These are phyloP conservation scores for Galerina sulciceps DNA, from an alignment of 768 basidiomycete species.

Conservation along the genomic window DNA sequence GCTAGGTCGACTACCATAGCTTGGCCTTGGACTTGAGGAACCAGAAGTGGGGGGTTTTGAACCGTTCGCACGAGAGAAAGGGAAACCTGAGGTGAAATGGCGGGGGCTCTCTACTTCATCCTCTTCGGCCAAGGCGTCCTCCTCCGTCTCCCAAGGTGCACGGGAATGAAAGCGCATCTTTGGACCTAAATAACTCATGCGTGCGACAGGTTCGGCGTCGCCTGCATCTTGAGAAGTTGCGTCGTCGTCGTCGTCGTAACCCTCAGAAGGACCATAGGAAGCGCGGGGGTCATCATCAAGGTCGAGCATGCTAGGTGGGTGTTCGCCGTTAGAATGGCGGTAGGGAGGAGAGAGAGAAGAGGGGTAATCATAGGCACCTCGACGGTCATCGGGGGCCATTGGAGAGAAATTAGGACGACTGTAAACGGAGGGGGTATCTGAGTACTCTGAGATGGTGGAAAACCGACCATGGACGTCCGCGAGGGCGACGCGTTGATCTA, in stretches of 20 bases:
- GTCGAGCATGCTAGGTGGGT: slow-evolving; percentile 57
- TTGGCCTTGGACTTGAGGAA: slow-evolving; percentile 48
- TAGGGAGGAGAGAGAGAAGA: slow-evolving; percentile 26
- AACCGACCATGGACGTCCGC: slow-evolving; percentile 53
- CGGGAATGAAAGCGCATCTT: slow-evolving; percentile 83
- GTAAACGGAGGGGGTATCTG: slow-evolving; percentile 75
- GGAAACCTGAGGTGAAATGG: slow-evolving; percentile 28
- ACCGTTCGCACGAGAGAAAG: slow-evolving; percentile 22
- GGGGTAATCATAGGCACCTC: slow-evolving; percentile 27
- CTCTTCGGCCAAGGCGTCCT: slow-evolving; percentile 46
- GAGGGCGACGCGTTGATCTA: slow-evolving; percentile 57
- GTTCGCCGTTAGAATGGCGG: slow-evolving; percentile 35
- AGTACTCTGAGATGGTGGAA: slow-evolving; percentile 59
- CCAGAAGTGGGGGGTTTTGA: slow-evolving; percentile 48
- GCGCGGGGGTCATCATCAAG: slow-evolving; percentile 56
- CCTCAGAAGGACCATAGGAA: slow-evolving; percentile 33
- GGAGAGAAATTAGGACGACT: slow-evolving; percentile 65
- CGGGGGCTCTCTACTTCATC: slow-evolving; percentile 44
- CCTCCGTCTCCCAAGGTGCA: slow-evolving; percentile 81
- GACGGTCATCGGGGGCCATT: slow-evolving; percentile 36
- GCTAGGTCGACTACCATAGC: slow-evolving; percentile 55
- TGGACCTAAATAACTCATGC: slow-evolving; percentile 79
- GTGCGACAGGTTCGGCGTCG: slow-evolving; percentile 47
- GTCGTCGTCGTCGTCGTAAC: slow-evolving; percentile 34
- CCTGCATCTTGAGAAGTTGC: slow-evolving; percentile 41